Evolutionary conservation across 2,329 filamentous ascomycete genomes (phyloP).

Genomic region (Talaromyces sp.): DNA sequence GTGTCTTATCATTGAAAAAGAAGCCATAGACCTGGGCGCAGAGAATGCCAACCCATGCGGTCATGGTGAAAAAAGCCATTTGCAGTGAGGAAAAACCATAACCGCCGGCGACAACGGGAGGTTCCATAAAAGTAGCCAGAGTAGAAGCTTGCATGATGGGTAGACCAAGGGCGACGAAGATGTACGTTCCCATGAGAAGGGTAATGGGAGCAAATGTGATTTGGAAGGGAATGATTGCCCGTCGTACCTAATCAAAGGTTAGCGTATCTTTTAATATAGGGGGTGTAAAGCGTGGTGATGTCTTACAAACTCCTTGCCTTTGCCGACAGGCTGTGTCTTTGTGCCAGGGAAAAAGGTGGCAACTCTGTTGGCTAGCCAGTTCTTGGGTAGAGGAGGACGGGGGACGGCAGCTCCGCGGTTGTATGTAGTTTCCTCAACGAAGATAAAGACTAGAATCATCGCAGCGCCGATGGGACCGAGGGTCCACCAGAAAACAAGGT

Average conservation of each 20-base stretch:
- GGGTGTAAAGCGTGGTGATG: too few species aligned
- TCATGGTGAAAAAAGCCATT: slow-evolving; percentile 27
- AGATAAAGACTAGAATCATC: slow-evolving; percentile 17
- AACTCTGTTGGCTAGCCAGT: slow-evolving; percentile 14
- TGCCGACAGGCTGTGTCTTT: slow-evolving; percentile 3
- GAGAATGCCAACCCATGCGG: slow-evolving; percentile 22
- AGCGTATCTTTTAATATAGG: neutral
- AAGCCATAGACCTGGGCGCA: slow-evolving; percentile 23
- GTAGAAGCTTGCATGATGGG: slow-evolving; percentile 24
- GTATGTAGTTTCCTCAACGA: slow-evolving; percentile 22
- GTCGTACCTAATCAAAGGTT: slow-evolving; percentile 6
- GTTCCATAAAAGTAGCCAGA: slow-evolving; percentile 19
- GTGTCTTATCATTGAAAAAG: slow-evolving; percentile 23
- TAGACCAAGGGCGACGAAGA: slow-evolving; percentile 28
- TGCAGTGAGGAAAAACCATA: slow-evolving; percentile 22
- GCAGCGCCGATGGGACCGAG: slow-evolving; percentile 16
- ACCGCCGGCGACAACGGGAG: slow-evolving; percentile 20
- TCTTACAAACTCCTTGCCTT: slow-evolving; percentile 9
- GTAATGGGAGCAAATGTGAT: slow-evolving; percentile 28
- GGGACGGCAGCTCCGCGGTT: slow-evolving; percentile 1
- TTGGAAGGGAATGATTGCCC: slow-evolving; percentile 17
- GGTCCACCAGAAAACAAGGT: slow-evolving; percentile 22
- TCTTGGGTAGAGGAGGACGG: slow-evolving; percentile 1
- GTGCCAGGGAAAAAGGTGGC: slow-evolving; percentile 20
- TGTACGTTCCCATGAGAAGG: slow-evolving; percentile 32